These are phyloP conservation scores for Chalaropsis thielavioides DNA, from an alignment of 2,329 filamentous ascomycete genomes.

Conservation along the genomic window DNA sequence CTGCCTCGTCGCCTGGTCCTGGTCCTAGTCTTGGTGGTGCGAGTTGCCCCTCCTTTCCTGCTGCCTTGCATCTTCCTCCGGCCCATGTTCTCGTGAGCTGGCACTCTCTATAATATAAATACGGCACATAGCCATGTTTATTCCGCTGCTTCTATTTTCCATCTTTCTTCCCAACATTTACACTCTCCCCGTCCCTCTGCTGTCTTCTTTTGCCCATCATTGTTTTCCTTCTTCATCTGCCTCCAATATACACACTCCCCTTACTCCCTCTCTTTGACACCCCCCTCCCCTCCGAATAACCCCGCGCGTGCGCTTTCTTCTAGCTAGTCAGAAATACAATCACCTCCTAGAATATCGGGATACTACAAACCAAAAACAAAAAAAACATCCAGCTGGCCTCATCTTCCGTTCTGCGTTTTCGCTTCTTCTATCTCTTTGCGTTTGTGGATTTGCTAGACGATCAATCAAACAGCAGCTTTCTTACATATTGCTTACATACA, in stretches of 20 bases:
- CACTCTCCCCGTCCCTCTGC: background rate
- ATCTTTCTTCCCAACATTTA: background rate
- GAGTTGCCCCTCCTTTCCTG: background rate
- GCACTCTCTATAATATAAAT: background rate
- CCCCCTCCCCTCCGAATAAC: background rate
- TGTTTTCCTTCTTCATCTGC: background rate
- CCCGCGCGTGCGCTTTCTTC: background rate
- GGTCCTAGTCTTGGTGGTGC: background rate
- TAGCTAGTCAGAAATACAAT: conserved; percentile 1
- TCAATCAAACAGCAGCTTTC: no score
- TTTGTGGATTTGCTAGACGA: no score
- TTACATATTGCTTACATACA: no score
- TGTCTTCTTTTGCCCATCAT: background rate
- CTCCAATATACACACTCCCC: background rate
- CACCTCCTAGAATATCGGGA: background rate
- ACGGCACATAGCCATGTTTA: background rate
- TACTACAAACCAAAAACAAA: background rate
- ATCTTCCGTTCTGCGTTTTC: background rate
- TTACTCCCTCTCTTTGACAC: background rate
- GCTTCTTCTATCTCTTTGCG: background rate
- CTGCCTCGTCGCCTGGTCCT: background rate
- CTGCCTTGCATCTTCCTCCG: background rate
- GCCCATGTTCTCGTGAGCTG: background rate
- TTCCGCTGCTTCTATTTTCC: background rate
- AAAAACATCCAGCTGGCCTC: background rate